These are phyloP conservation scores for Globisporangium cylindrosporum DNA, from an alignment of 352 stramenopile species.

Conservation along the genomic window DNA sequence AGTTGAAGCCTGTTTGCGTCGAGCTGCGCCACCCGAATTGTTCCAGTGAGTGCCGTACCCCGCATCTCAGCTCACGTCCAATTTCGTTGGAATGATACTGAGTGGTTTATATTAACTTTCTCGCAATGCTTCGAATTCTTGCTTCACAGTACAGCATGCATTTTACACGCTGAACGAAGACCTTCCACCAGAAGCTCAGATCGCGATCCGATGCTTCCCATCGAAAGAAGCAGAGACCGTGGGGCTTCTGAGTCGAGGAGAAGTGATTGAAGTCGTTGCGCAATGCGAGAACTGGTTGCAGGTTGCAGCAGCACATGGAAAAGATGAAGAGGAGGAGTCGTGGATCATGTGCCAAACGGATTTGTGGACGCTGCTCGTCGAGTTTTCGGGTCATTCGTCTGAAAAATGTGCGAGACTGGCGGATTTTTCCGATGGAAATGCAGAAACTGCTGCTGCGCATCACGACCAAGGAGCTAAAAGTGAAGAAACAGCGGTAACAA, in stretches of 20 bases:
- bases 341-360: slow-evolving; percentile 77
- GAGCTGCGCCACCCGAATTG: slow-evolving; percentile 41
- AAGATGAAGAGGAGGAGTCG: slow-evolving; percentile 18
- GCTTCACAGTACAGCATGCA: slow-evolving; percentile 30
- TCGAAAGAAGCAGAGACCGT: slow-evolving; percentile 59
- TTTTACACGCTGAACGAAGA: slow-evolving; percentile 59
- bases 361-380: slow-evolving; percentile 42
- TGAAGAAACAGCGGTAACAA: background rate
- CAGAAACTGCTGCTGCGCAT: background rate
- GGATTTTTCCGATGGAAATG: background rate
- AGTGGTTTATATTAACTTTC: slow-evolving; percentile 1
- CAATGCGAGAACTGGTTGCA: slow-evolving; percentile 54
- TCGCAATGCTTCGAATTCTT: slow-evolving; percentile 8
- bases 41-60: slow-evolving; percentile 32
- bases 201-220: slow-evolving; percentile 61
- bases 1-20: slow-evolving; percentile 47
- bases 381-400: slow-evolving; percentile 28
- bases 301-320: slow-evolving; percentile 21
- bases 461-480: background rate
- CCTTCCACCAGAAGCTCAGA: slow-evolving; percentile 57
- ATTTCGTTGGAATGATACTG: slow-evolving; percentile 14
- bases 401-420: slow-evolving; percentile 16
- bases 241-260: slow-evolving; percentile 45
- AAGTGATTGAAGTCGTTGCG: slow-evolving; percentile 52
- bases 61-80: background rate